These are phyloP conservation scores for Vicia villosa DNA, from an alignment of 306 rosid genomes.

Conservation along the genomic window DNA sequence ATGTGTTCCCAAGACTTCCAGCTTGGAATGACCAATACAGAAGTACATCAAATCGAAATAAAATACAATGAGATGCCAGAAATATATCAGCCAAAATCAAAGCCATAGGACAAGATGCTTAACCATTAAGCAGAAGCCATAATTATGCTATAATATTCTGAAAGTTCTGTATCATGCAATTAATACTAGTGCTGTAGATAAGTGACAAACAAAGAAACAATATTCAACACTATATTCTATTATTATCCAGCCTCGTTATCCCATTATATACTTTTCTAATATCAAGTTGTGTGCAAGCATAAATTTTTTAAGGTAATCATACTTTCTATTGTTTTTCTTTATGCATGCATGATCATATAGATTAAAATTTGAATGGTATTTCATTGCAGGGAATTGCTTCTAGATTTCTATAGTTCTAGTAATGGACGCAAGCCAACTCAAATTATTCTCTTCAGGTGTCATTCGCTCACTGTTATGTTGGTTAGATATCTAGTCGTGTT, in stretches of 20 bases:
- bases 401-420: conserved; percentile 78
- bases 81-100: no score
- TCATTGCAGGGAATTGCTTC: conserved; percentile 80
- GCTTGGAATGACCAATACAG: background rate
- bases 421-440: conserved; percentile 70
- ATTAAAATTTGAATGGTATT: conserved; percentile 20
- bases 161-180: background rate
- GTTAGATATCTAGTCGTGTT: background rate
- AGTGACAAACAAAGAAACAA: conserved; percentile 1
- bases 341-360: conserved; percentile 17
- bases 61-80: no score
- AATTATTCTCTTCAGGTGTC: conserved; percentile 86
- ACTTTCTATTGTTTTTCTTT: conserved; percentile 24
- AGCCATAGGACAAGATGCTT: no score
- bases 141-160: background rate
- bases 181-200: background rate
- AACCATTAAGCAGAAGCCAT: background rate
- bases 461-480: conserved; percentile 25
- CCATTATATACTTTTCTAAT: background rate
- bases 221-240: background rate
- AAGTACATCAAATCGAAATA: no score
- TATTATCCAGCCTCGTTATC: background rate
- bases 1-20: background rate
- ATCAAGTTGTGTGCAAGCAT: background rate
- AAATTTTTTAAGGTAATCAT: background rate